Conservation (phyloP, 2,329 filamentous ascomycete genomes). For the Aspergillus udagawae region DNA sequence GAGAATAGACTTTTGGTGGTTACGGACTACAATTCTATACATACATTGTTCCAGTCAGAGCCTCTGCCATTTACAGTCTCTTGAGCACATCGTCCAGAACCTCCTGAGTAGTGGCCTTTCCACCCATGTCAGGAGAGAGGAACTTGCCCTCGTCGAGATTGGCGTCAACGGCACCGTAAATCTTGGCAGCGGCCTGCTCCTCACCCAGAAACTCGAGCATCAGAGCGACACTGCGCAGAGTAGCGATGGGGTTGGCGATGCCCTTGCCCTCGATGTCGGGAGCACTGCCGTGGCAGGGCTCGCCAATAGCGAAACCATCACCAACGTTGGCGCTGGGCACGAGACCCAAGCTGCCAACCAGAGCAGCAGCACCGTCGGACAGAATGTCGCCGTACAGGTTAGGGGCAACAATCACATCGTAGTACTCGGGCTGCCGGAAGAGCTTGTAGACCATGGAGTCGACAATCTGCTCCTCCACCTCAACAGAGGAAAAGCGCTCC, state of each 20-base stretch:
- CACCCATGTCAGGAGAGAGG: slow-evolving; percentile 85
- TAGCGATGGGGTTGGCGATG: slow-evolving; percentile 96
- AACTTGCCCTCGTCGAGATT: slow-evolving; percentile 80
- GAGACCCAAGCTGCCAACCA: slow-evolving; percentile 86
- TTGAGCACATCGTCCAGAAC: slow-evolving; percentile 83
- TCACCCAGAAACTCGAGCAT: slow-evolving; percentile 96
- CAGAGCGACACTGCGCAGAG: slow-evolving; percentile 80
- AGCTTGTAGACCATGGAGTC: slow-evolving; percentile 99
- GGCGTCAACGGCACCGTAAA: slow-evolving; percentile 87
- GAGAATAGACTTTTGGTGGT: background rate
- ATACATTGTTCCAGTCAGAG: background rate
- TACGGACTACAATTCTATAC: background rate
- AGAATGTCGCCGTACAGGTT: slow-evolving; percentile 98
- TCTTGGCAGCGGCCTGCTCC: slow-evolving; percentile 78
- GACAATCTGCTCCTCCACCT: slow-evolving; percentile 94
- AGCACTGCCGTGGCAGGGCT: slow-evolving; percentile 94
- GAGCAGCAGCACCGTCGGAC: slow-evolving; percentile 88
- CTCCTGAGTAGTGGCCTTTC: slow-evolving; percentile 77
- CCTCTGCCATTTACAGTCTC: slow-evolving; percentile 58
- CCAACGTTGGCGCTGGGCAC: slow-evolving; percentile 95
- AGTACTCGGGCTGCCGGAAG: slow-evolving; percentile 89
- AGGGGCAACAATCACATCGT: slow-evolving; percentile 96
- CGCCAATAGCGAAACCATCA: slow-evolving; percentile 89
- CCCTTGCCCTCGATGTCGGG: slow-evolving; percentile 91
- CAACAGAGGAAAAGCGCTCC: slow-evolving; percentile 59